A percentile compares a stretch with the other conserved stretches of the same genome.
These are phyloP conservation scores for Nissolia schottii DNA, from an alignment of 306 rosid species.

Conservation along the genomic window DNA sequence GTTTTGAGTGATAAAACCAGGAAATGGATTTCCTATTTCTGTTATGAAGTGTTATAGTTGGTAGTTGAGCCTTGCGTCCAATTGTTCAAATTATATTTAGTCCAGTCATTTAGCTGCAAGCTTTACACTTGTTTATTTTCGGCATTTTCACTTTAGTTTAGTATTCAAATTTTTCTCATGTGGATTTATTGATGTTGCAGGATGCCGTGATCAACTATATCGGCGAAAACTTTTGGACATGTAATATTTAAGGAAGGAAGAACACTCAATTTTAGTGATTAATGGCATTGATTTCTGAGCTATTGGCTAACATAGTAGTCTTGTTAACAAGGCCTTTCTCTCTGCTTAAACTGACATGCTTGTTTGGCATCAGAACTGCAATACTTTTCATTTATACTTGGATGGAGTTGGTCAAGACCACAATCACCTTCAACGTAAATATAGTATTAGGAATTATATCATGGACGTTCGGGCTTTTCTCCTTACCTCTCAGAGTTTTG, in stretches of 20 bases:
- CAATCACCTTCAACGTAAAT: slow-evolving; percentile 41
- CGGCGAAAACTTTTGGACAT: slow-evolving; percentile 22
- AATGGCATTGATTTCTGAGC: slow-evolving; percentile 55
- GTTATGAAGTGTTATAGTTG: not conserved
- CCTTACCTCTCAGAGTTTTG: slow-evolving; percentile 56
- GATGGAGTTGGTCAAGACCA: slow-evolving; percentile 48
- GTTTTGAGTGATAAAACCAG: not conserved
- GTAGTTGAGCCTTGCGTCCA: no score
- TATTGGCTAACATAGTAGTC: slow-evolving; percentile 27
- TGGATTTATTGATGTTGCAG: slow-evolving; percentile 29
- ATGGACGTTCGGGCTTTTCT: slow-evolving; percentile 54
- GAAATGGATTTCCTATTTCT: slow-evolving; percentile 3
- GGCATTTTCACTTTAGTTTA: not conserved
- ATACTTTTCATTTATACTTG: slow-evolving; percentile 42
- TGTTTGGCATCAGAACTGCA: slow-evolving; percentile 45
- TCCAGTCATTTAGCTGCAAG: not conserved
- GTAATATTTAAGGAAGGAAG: slow-evolving; percentile 27
- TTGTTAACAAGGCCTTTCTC: slow-evolving; percentile 49
- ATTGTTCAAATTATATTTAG: not conserved
- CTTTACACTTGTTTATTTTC: not conserved
- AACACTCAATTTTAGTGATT: slow-evolving; percentile 8
- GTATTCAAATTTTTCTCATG: not conserved
- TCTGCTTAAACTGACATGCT: slow-evolving; percentile 35
- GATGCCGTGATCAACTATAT: slow-evolving; percentile 9
- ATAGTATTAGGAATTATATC: slow-evolving; percentile 37